Evolutionary conservation across 1,284 basidiomycete species (phyloP).

Genomic region (Anthracocystis walkeri): DNA sequence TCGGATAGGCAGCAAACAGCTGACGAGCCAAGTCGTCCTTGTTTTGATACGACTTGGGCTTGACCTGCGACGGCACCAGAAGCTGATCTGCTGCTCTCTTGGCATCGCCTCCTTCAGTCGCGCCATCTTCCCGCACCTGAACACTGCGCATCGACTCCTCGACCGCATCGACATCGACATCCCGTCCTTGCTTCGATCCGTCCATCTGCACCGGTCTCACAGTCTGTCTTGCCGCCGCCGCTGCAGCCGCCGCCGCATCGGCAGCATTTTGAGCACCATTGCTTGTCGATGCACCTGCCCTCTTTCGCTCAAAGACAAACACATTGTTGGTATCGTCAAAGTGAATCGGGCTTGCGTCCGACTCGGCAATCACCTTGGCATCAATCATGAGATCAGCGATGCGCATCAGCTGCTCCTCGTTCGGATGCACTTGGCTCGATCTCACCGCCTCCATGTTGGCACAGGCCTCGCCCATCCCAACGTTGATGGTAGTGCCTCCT

Average conservation of each 20-base stretch:
- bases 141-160: conserved; percentile 44
- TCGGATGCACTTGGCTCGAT: conserved; percentile 80
- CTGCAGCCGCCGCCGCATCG: conserved; percentile 1
- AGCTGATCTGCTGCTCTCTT: conserved; percentile 12
- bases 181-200: conserved; percentile 5
- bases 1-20: conserved; percentile 31
- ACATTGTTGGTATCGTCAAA: conserved; percentile 58
- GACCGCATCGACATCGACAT: conserved; percentile 16
- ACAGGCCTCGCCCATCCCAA: conserved; percentile 53
- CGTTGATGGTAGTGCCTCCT: conserved; percentile 36
- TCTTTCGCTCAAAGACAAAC: conserved; percentile 44
- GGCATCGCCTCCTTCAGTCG: not conserved
- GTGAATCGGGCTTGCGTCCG: conserved; percentile 70
- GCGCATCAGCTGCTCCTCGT: conserved; percentile 93
- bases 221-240: conserved; percentile 8
- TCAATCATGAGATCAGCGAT: conserved; percentile 87
- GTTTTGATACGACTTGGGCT: conserved; percentile 12
- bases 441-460: conserved; percentile 36
- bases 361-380: conserved; percentile 76
- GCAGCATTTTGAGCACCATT: conserved; percentile 1
- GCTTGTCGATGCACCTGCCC: too few species aligned
- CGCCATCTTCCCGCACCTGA: conserved; percentile 29
- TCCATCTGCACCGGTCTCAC: conserved; percentile 32
- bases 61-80: conserved; percentile 41
- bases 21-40: conserved; percentile 26